Percentiles rank a stretch among this genome's conserved stretches.
These are phyloP conservation scores for Pseudofabraea citricarpa DNA, from an alignment of 2,329 filamentous ascomycete species.

Conservation along the genomic window DNA sequence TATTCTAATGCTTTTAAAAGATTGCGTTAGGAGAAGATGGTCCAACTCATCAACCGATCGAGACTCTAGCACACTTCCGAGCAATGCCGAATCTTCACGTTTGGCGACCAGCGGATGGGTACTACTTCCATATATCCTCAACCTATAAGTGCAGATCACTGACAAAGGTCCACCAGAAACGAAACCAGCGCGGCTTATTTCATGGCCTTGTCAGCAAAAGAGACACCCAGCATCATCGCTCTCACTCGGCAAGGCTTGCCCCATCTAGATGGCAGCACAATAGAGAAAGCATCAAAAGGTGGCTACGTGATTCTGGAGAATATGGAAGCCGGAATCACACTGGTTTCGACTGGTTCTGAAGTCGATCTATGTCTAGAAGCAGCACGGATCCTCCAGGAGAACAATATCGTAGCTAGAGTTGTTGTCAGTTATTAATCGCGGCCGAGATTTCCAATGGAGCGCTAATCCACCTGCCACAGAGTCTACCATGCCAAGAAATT, in stretches of 20 bases:
- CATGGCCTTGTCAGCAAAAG: conserved; percentile 81
- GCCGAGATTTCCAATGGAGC: too few species aligned
- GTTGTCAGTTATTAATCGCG: too few species aligned
- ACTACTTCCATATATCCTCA: too few species aligned
- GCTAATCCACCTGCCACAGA: too few species aligned
- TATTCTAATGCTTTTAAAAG: too few species aligned
- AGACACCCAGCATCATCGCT: conserved; percentile 88
- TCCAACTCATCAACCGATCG: conserved; percentile 97
- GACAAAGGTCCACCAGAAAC: too few species aligned
- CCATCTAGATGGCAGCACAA: conserved; percentile 88
- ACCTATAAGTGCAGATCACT: too few species aligned
- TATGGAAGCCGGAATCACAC: conserved; percentile 77
- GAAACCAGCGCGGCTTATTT: conserved; percentile 98
- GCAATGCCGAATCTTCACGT: conserved; percentile 99
- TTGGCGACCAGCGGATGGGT: too few species aligned
- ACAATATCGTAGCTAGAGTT: conserved; percentile 81
- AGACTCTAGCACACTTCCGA: conserved; percentile 97
- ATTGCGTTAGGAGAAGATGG: conserved; percentile 98
- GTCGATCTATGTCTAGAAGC: conserved; percentile 91
- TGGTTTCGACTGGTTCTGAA: conserved; percentile 94
- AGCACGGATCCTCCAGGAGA: conserved; percentile 83
- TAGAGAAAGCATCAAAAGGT: conserved; percentile 89
- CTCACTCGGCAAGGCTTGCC: conserved; percentile 97
- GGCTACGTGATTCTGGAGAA: conserved; percentile 87
- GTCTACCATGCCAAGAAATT: conserved; percentile 93